Evolutionary conservation across 2,329 filamentous ascomycete species (phyloP), one percentile per base, ranked within the genome.

Genomic region (Claviceps digitariae): DNA sequence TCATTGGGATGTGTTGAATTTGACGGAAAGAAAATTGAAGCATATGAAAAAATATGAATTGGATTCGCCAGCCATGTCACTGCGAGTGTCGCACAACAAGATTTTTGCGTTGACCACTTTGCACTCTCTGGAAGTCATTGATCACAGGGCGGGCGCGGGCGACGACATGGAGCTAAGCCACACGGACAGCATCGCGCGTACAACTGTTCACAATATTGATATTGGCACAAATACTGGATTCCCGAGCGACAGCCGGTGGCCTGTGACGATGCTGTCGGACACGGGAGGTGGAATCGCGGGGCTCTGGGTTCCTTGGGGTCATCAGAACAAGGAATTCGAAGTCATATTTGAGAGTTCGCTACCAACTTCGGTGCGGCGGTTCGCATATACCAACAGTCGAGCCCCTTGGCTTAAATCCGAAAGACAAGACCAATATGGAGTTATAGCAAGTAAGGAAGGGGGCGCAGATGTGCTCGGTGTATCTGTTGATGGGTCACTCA

Each of bases 401-500:
- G 75, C 77, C 2, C 63, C 67, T 1, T 83, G 78, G 79, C 63
- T 68, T 43, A 59, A 66, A 40, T 59, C 65, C 45, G 59, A 65
- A 55, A 61, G 65, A 47, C 54, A 54, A 15, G 40, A 52, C 20
- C 69, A 64, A 13, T 79, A 72, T 57, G 74, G 73, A 8, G 64
- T 66, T 6, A 57, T 78, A 4, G 63, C 67, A 4, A 74, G 67
- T 57, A 71, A 70, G 1, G 57, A 63, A 3, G 72, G 75, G 45
- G 72, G 69, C 7, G 68, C 71, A 4, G 78, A 82, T 56, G 69
- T 82, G 54, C 64, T 90, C 36, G 87, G 86, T 1, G 72, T 84
- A 7, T 79, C 78, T 7, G 74, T 89, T 36, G 81, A 87, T 61
- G 87, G 87, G 1, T 81, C 83, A 0, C 61, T 90, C 25, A 79